A percentile compares a stretch with the other conserved stretches of the same genome.
These are phyloP conservation scores for Dactylonectria estremocensis DNA, from an alignment of 2,329 filamentous ascomycete genomes.

Conservation along the genomic window DNA sequence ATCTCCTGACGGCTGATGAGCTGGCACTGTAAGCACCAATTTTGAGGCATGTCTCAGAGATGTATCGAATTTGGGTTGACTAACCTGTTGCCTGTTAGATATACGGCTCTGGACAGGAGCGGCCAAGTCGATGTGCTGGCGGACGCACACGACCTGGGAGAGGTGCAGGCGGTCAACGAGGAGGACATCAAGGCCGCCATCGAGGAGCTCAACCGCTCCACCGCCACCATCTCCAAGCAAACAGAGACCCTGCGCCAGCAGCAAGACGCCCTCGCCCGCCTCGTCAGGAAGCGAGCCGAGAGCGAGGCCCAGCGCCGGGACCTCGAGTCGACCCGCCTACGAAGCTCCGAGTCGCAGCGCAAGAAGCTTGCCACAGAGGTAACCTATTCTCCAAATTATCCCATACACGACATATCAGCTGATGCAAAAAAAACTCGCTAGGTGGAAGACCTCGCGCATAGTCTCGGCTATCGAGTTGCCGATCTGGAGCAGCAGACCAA, in stretches of 20 bases:
- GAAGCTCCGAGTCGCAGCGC: constrained; percentile 55
- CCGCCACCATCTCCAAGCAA: constrained; percentile 75
- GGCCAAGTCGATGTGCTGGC: constrained; percentile 65
- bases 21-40: constrained; percentile 62
- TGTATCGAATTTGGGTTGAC: constrained; percentile 19
- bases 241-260: constrained; percentile 74
- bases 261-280: constrained; percentile 70
- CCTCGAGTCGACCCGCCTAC: constrained; percentile 48
- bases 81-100: constrained; percentile 56
- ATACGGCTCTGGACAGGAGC: constrained; percentile 63
- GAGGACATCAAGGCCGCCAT: constrained; percentile 74
- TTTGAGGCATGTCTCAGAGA: constrained; percentile 25
- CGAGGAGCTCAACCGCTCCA: constrained; percentile 75
- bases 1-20: constrained; percentile 69
- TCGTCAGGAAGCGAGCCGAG: constrained; percentile 60
- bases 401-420: not conserved
- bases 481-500: constrained; percentile 68
- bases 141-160: constrained; percentile 61
- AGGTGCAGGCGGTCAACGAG: constrained; percentile 68
- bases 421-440: constrained; percentile 40
- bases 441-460: constrained; percentile 65
- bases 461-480: constrained; percentile 61
- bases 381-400: constrained; percentile 17
- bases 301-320: constrained; percentile 48
- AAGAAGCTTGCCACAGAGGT: constrained; percentile 62